Conservation (phyloP, 2,329 filamentous ascomycete species). For the Keithomyces neogunnii region DNA sequence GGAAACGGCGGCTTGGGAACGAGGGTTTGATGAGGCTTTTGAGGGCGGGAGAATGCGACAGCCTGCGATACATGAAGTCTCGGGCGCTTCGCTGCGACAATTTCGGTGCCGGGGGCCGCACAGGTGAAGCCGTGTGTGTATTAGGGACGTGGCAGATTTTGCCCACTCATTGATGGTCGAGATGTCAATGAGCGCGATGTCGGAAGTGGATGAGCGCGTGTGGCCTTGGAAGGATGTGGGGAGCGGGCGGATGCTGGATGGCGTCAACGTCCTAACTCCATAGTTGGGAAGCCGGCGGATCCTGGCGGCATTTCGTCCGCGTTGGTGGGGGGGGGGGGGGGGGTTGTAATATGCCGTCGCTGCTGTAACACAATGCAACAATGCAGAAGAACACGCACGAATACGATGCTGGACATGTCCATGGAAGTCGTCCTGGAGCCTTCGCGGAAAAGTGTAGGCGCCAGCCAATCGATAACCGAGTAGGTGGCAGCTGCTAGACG, state of each 20-base stretch:
- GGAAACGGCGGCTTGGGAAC: not conserved
- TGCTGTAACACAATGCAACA: too few species aligned
- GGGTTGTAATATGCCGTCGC: too few species aligned
- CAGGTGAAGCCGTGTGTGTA: not conserved
- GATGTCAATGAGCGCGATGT: not conserved
- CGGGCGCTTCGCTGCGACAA: not conserved
- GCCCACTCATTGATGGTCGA: not conserved
- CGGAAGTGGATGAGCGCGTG: not conserved
- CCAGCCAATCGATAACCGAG: too few species aligned
- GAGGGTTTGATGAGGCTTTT: conserved; percentile 6
- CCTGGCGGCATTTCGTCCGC: not conserved
- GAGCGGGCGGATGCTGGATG: not conserved
- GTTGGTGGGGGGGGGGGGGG: not conserved
- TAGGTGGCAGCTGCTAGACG: too few species aligned
- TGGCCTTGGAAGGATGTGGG: not conserved
- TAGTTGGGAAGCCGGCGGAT: not conserved
- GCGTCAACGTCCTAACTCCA: not conserved
- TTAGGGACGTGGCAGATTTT: not conserved
- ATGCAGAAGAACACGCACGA: too few species aligned
- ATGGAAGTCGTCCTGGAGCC: too few species aligned
- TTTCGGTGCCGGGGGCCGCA: too few species aligned
- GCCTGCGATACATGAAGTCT: not conserved
- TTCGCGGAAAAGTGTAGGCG: too few species aligned
- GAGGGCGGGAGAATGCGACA: conserved; percentile 8
- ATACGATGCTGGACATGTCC: too few species aligned